Percentiles rank a stretch among this genome's conserved stretches.
Conservation (phyloP, 2,329 filamentous ascomycete species). For the Neurospora sp. region DNA sequence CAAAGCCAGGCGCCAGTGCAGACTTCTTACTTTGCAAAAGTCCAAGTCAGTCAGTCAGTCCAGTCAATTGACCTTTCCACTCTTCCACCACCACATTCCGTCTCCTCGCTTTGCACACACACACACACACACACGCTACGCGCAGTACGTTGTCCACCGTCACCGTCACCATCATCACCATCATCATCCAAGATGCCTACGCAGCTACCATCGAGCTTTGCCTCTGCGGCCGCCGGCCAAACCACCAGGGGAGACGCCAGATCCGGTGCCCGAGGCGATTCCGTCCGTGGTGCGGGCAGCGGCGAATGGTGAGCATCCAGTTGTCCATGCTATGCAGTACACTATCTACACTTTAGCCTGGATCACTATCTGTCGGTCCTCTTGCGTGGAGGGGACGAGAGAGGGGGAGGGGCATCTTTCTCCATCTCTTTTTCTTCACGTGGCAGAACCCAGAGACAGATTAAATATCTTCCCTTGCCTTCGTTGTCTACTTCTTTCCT, state of each 20-base stretch:
- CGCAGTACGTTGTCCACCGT: background rate
- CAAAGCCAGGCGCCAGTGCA: background rate
- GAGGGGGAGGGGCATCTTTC: background rate
- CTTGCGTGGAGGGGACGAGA: background rate
- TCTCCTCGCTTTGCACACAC: background rate
- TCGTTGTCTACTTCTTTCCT: background rate
- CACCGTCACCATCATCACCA: background rate
- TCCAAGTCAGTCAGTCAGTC: background rate
- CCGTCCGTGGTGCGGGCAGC: conserved; percentile 42
- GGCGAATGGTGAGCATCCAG: conserved; percentile 60
- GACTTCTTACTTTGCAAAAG: background rate
- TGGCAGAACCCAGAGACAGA: background rate
- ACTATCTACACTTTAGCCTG: background rate
- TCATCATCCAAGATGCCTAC: conserved; percentile 45
- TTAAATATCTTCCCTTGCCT: background rate
- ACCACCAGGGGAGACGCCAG: conserved; percentile 43
- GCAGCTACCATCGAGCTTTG: conserved; percentile 74
- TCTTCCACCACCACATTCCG: conserved; percentile 1
- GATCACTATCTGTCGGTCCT: background rate
- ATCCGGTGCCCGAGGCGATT: conserved; percentile 45
- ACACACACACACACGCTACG: conserved; percentile 2
- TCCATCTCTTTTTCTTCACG: background rate
- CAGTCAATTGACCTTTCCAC: conserved; percentile 1
- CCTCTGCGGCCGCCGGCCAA: conserved; percentile 72
- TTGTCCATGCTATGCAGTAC: background rate